These are phyloP conservation scores for Ciborinia camelliae DNA, from an alignment of 2,329 filamentous ascomycete species.

Conservation along the genomic window DNA sequence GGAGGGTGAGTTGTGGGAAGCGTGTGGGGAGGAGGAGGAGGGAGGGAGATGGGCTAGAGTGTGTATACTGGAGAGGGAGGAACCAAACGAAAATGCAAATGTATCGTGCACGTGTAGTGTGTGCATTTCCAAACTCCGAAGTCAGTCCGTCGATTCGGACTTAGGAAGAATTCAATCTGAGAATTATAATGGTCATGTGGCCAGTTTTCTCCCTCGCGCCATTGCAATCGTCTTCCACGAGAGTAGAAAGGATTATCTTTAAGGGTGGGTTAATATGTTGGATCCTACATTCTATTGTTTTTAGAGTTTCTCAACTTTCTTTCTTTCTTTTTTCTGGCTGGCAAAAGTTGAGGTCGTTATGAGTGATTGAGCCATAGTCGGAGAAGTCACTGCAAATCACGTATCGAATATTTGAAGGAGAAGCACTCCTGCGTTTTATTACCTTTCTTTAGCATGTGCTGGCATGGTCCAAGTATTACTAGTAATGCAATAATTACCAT, in stretches of 20 bases:
- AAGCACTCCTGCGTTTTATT: not conserved
- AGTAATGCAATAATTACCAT: not conserved
- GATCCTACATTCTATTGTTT: not conserved
- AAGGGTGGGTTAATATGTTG: not conserved
- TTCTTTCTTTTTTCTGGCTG: not conserved
- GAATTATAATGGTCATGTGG: not conserved
- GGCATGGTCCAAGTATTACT: not conserved
- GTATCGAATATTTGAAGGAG: not conserved
- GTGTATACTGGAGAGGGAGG: not conserved
- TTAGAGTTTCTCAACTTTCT: not conserved
- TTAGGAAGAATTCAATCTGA: not conserved
- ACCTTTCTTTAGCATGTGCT: not conserved
- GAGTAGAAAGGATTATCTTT: not conserved
- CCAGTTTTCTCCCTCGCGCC: not conserved
- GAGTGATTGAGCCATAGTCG: slow-evolving; percentile 1
- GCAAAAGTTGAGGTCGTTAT: not conserved
- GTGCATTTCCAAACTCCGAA: not conserved
- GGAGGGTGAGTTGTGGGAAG: not conserved
- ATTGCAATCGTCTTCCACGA: not conserved
- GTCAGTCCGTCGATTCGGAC: not conserved
- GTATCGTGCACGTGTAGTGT: not conserved
- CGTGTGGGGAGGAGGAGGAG: not conserved
- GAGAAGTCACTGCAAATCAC: not conserved
- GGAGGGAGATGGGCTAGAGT: not conserved
- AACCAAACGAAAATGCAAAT: not conserved